phyloP scores from a whole-genome alignment of 1,284 basidiomycete genomes.

The Ustilago trichophora region DNA sequence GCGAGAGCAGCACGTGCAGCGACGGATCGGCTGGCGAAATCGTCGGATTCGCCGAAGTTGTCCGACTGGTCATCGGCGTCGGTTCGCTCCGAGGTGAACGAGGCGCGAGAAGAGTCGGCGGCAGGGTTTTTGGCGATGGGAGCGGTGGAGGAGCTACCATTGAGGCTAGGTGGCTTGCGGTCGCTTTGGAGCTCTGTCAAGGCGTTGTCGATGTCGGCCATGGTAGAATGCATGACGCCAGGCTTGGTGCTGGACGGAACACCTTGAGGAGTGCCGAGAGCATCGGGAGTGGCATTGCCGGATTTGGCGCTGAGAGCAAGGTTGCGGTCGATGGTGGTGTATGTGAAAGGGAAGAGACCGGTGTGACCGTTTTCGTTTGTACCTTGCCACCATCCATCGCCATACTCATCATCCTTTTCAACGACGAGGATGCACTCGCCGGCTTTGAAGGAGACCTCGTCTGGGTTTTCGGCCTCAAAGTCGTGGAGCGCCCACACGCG shows the following conservation, averaged over 20 bases:
- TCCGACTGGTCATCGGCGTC: constrained; percentile 43
- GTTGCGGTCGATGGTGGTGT: constrained; percentile 71
- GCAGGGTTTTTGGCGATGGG: constrained; percentile 8
- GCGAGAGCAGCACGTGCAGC: constrained; percentile 63
- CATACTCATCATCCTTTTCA: constrained; percentile 91
- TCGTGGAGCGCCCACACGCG: constrained; percentile 75
- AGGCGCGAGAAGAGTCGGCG: constrained; percentile 34
- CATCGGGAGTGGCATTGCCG: constrained; percentile 27
- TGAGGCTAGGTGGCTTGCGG: constrained; percentile 20
- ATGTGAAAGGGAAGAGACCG: constrained; percentile 90
- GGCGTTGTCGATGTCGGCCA: constrained; percentile 65
- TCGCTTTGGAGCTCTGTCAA: constrained; percentile 57
- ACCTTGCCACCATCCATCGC: constrained; percentile 99
- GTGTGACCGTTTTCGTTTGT: constrained; percentile 81
- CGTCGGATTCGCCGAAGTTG: constrained; percentile 44
- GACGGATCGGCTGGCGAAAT: constrained; percentile 45
- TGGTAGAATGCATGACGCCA: constrained; percentile 63
- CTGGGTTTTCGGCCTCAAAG: constrained; percentile 89
- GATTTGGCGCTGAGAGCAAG: constrained; percentile 46
- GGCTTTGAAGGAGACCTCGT: constrained; percentile 86
- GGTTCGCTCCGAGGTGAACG: constrained; percentile 51
- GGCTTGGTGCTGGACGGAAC: constrained; percentile 11
- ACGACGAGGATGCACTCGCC: constrained; percentile 88
- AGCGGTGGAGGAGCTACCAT: constrained; percentile 6
- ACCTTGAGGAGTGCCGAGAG: constrained; percentile 30